Evolutionary conservation across 2,329 filamentous ascomycete species (phyloP), one percentile per base, ranked within the genome.

Genomic region (Intubia oerlemansii): DNA sequence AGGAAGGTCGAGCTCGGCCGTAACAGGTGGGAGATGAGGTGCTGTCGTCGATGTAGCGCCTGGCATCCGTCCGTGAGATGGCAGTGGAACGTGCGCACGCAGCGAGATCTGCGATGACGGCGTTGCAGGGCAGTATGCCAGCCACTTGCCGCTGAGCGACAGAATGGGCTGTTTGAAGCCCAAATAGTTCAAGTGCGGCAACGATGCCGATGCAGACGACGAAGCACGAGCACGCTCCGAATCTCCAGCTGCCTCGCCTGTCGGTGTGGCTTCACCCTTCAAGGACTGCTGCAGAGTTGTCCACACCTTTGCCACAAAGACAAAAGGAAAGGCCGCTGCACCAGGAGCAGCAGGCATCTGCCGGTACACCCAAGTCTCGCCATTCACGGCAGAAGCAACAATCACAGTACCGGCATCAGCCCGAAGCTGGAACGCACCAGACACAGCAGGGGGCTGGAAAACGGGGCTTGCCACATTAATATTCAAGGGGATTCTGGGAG

Each of bases 271-370:
- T 7, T 21, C 19, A n/a, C 53, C 53, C 33, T 58, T 57, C 12
- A 54, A 49, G 17, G 54, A 53, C 38, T 69, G 63, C 43, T 88
- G 79, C 17, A 92, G 56, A 25, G 71, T 73, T 1, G 88, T 93
- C 88, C 88, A 98, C 12, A 90, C 54, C 51, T 98, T 98, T 13
- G 75, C 84, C 31, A 88, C 58, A 41, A 82, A 93, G 21, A 50
- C 56, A 45, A 62, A 73, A 11, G 48, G 44, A 25, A 53, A 38
- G 14, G 51, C 51, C 2, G 48, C 43, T 14, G 62, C 60, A 26
- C 52, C 50, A 1, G 49, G 42, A 16, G n/a, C n/a, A n/a, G 50
- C 44, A 8, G 50, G 39, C 7, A 56, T 45, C 36, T 70, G 63
- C 7, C 59, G 53, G 40, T 64, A 95, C 7, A 92, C 56, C 60